Conservation (phyloP, 164 flowering plant genomes). For the Platanus orientalis region DNA sequence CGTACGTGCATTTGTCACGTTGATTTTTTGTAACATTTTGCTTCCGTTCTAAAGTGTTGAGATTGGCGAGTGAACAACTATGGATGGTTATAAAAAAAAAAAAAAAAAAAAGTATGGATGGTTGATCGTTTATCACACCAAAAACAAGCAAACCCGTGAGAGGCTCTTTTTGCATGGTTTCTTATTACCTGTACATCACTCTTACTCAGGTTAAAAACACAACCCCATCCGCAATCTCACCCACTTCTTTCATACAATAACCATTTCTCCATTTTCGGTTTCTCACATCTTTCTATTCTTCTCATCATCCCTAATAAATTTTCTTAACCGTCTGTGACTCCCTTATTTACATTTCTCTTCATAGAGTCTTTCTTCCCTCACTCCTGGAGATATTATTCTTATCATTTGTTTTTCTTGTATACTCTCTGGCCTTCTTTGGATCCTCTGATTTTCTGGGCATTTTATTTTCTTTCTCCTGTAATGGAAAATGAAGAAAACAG, state of each 20-base stretch:
- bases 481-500: neutral
- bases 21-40: too few species aligned
- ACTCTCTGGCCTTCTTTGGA: neutral
- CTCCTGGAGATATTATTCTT: too few species aligned
- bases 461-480: neutral
- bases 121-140: conserved; percentile 2
- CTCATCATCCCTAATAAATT: too few species aligned
- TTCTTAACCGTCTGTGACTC: too few species aligned
- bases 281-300: neutral
- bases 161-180: neutral
- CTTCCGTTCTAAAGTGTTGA: too few species aligned
- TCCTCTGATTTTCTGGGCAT: neutral
- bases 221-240: too few species aligned
- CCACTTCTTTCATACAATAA: conserved; percentile 8
- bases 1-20: too few species aligned
- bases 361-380: neutral
- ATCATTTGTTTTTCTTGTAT: too few species aligned
- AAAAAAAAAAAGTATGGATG: too few species aligned
- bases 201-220: too few species aligned
- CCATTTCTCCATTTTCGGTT: conserved; percentile 10
- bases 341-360: neutral
- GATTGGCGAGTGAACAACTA: too few species aligned
- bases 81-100: too few species aligned
- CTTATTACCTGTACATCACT: neutral
- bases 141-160: neutral